Percentiles rank a stretch among this genome's conserved stretches.
phyloP scores from a whole-genome alignment of 2,329 filamentous ascomycete genomes.

The Penicillium sp. region DNA sequence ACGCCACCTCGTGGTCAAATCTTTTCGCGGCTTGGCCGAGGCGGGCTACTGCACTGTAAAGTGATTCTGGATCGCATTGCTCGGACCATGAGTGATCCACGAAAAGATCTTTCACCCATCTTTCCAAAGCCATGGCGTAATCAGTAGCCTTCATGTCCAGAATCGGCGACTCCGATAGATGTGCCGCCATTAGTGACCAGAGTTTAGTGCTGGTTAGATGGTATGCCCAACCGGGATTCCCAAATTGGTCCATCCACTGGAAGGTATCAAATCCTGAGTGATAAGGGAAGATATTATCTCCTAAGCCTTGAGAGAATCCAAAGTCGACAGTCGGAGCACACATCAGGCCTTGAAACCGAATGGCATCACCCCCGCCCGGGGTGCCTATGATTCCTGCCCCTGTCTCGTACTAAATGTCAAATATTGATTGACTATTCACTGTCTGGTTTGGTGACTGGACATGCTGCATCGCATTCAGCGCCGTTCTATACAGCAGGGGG shows the following conservation, averaged over 20 bases:
- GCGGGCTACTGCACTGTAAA: background rate
- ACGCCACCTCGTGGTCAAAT: background rate
- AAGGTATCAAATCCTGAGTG: slow-evolving; percentile 74
- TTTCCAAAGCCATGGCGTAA: background rate
- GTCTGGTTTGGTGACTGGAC: slow-evolving; percentile 57
- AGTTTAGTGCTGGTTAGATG: slow-evolving; percentile 62
- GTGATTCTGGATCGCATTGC: background rate
- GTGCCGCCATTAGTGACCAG: slow-evolving; percentile 57
- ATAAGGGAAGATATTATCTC: slow-evolving; percentile 61
- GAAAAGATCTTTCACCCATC: background rate
- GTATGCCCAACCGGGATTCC: slow-evolving; percentile 59
- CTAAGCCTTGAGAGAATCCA: slow-evolving; percentile 48
- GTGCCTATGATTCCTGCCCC: slow-evolving; percentile 47
- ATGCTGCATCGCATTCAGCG: background rate
- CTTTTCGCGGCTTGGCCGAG: background rate
- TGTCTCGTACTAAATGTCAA: slow-evolving; percentile 60
- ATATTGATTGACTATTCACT: slow-evolving; percentile 60
- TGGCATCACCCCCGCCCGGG: slow-evolving; percentile 63
- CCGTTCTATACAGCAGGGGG: slow-evolving; percentile 35
- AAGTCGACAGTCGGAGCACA: slow-evolving; percentile 59
- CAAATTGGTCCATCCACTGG: slow-evolving; percentile 71
- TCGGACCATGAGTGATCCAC: background rate
- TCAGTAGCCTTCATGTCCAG: slow-evolving; percentile 56
- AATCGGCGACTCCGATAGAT: slow-evolving; percentile 57
- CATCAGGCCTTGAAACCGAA: slow-evolving; percentile 64